Conservation (phyloP, 2,329 filamentous ascomycete genomes). For the Coniochaeta prunicola region DNA sequence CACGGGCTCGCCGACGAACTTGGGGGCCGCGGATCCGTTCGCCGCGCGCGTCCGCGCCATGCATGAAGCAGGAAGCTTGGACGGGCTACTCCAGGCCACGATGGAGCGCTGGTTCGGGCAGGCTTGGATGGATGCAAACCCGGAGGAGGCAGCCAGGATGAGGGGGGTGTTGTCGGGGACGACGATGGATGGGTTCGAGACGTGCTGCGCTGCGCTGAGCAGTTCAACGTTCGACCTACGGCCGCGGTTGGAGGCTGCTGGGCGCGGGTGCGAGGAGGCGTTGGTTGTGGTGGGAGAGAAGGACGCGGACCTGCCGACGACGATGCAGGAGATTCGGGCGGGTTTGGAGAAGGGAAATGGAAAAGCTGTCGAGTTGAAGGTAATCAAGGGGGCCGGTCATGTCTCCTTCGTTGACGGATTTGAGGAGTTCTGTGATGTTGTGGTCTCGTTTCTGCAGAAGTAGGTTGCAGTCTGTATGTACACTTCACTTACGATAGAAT, state of each 20-base stretch:
- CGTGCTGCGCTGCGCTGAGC: constrained; percentile 30
- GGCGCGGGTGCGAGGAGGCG: constrained; percentile 24
- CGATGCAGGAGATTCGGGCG: constrained; percentile 29
- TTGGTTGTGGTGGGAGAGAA: constrained; percentile 32
- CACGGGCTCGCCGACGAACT: constrained; percentile 27
- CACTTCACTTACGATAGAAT: background rate
- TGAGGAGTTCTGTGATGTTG: constrained; percentile 21
- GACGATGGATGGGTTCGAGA: constrained; percentile 31
- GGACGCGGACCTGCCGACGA: constrained; percentile 30
- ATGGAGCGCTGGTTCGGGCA: constrained; percentile 34
- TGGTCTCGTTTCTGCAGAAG: constrained; percentile 16
- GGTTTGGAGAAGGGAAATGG: constrained; percentile 25
- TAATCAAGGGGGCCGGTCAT: constrained; percentile 29
- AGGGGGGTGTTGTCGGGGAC: constrained; percentile 27
- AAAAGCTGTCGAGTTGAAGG: constrained; percentile 20
- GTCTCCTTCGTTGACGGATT: constrained; percentile 29
- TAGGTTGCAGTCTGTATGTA: background rate
- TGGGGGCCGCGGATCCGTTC: constrained; percentile 27
- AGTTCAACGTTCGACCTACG: constrained; percentile 29
- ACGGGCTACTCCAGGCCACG: constrained; percentile 21
- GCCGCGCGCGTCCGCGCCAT: constrained; percentile 25
- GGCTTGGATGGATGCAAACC: constrained; percentile 26
- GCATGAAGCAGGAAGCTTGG: constrained; percentile 22
- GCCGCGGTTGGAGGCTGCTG: constrained; percentile 22
- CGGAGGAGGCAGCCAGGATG: constrained; percentile 26